Conservation (phyloP, 202 grass and related monocot species). For the Zizania palustris region DNA sequence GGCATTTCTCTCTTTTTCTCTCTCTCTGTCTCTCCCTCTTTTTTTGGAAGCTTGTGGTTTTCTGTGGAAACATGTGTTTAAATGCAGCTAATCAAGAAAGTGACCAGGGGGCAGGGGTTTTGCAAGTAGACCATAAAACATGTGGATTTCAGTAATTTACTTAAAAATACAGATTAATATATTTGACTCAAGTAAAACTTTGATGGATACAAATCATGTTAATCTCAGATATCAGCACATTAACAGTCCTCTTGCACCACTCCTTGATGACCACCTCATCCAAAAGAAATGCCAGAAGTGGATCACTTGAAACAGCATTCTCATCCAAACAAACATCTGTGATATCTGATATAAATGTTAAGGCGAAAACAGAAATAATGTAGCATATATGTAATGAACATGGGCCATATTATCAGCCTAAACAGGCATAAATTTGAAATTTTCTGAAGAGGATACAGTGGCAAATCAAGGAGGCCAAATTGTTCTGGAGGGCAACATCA, state of each 20-base stretch:
- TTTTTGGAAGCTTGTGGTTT: not conserved
- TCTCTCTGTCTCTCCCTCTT: not conserved
- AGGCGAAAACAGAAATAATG: conserved; percentile 49
- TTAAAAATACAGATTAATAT: not conserved
- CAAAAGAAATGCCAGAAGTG: conserved; percentile 94
- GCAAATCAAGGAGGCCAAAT: conserved; percentile 85
- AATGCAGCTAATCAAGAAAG: not conserved
- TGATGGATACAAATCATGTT: conserved; percentile 70
- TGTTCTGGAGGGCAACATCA: conserved; percentile 89
- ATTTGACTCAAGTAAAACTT: conserved; percentile 30
- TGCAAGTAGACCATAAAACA: not conserved
- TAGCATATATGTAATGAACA: not conserved
- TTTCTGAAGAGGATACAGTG: conserved; percentile 85
- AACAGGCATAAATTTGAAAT: conserved; percentile 33
- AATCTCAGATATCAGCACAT: conserved; percentile 59
- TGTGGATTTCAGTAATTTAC: not conserved
- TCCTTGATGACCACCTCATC: conserved; percentile 98
- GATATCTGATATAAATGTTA: conserved; percentile 79
- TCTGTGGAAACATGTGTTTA: not conserved
- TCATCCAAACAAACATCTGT: conserved; percentile 97
- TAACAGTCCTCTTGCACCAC: conserved; percentile 83
- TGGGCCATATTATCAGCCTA: conserved; percentile 5
- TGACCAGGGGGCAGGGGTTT: not conserved
- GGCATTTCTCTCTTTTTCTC: no score
- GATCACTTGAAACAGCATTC: conserved; percentile 96